Conservation (phyloP, 2,329 filamentous ascomycete genomes). For the Paracorniculantispora psalliotae region DNA sequence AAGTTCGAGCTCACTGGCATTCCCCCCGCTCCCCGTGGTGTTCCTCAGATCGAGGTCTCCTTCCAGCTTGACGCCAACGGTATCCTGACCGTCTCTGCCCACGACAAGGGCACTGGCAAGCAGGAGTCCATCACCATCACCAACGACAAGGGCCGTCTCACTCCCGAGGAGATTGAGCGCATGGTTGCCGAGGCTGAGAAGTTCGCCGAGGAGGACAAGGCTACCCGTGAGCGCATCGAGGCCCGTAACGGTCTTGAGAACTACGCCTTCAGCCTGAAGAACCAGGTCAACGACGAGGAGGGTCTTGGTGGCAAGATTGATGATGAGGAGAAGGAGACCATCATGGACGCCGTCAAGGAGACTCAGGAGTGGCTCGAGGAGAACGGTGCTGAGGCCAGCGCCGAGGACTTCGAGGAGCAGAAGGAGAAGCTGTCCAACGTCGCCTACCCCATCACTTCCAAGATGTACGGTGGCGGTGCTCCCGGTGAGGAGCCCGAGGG, state of each 20-base stretch:
- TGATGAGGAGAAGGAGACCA: constrained; percentile 96
- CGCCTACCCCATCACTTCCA: constrained; percentile 98
- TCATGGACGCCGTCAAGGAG: constrained; percentile 96
- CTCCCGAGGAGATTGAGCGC: constrained; percentile 95
- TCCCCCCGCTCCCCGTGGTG: constrained; percentile 88
- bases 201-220: constrained; percentile 99
- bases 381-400: constrained; percentile 76
- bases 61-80: constrained; percentile 98
- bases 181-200: constrained; percentile 99
- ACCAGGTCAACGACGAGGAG: constrained; percentile 95
- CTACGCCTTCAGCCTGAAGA: constrained; percentile 98
- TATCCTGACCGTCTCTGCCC: constrained; percentile 92
- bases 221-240: constrained; percentile 93
- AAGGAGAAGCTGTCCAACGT: constrained; percentile 98
- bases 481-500: constrained; percentile 67
- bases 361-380: constrained; percentile 94
- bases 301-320: constrained; percentile 98
- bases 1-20: constrained; percentile 98
- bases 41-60: constrained; percentile 96
- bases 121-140: constrained; percentile 96
- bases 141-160: constrained; percentile 98
- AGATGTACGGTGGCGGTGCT: constrained; percentile 74
- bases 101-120: constrained; percentile 98
- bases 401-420: constrained; percentile 98
- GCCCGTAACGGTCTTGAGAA: constrained; percentile 96